A percentile compares a stretch with the other conserved stretches of the same genome.
phyloP scores from a whole-genome alignment of 164 flowering plant species.

The Platanus orientalis region DNA sequence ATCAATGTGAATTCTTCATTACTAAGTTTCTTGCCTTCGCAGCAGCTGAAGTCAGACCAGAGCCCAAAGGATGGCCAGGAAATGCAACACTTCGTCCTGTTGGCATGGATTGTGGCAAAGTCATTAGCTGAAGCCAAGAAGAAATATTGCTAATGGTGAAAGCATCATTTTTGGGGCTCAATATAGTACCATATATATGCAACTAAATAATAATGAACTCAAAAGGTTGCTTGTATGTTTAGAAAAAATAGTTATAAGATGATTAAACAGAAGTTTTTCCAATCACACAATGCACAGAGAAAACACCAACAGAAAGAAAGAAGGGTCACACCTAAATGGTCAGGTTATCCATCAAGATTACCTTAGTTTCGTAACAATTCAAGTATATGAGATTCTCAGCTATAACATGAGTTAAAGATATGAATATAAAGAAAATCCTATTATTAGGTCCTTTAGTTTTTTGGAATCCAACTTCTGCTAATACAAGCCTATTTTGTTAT shows the following conservation, averaged over 20 bases:
- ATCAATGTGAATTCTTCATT: constrained; percentile 39
- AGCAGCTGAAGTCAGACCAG: constrained; percentile 84
- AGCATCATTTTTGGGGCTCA: not conserved
- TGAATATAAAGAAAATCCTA: no score
- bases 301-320: not conserved
- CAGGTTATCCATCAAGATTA: no score
- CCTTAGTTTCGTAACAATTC: no score
- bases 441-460: no score
- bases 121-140: constrained; percentile 9
- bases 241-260: not conserved
- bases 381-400: no score
- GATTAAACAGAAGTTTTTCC: not conserved
- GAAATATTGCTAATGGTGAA: not conserved
- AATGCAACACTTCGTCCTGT: constrained; percentile 99
- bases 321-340: no score
- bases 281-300: not conserved
- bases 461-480: no score
- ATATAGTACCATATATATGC: not conserved
- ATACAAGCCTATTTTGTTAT: no score
- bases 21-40: constrained; percentile 81
- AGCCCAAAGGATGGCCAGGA: constrained; percentile 95
- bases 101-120: constrained; percentile 9
- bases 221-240: not conserved
- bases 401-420: no score
- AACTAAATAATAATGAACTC: not conserved